Base-by-base conservation (phyloP, 1,284 basidiomycete species). In the Chalciporus sp. region DNA sequence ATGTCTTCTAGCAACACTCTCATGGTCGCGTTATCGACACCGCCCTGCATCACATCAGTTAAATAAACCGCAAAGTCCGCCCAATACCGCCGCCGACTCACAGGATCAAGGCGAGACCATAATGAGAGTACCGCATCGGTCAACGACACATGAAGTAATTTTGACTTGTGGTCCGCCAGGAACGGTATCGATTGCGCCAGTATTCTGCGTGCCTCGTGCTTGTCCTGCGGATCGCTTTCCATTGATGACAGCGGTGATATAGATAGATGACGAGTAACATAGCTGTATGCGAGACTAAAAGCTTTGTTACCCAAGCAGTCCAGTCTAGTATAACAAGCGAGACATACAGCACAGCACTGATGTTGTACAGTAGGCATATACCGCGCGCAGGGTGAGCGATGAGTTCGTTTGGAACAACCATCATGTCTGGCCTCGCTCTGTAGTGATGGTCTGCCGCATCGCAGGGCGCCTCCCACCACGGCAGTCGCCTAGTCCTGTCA, bases 281-380 rank as follows among this genome's bases (percentile, higher is more conserved):
- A 89, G 2, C 81, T 74, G 62, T 92, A 92, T 12, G 83, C 79
- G 46, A 90, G 73, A 52, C 88, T 90, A 51, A 28, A n/a, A 47
- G 23, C 41, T 42, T 23, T 16, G 49, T 49, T 29, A 5, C 47
- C 35, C 51, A 27, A 17, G 31, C 37, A 53, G 53, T 23, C 33
- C n/a, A 19, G 35, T n/a, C 12, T 1, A 28, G 17, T 23, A 16
- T 14, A 37, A 46, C 19, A 51, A 49, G 12, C 11, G 11, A 27
- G 4, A 75, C 87, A 52, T 65, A 90, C 90, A 81, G 76, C n/a
- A 89, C 68, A 2, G 82, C 80, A 41, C 76, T 79, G 29, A 87
- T 71, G 54, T 91, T 92, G 60, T 86, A 89, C 8, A 85, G 61
- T 16, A 91, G 70, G 2, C 79, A 72, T 17, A 77, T 74, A 1